Base-by-base conservation (phyloP, 768 basidiomycete genomes). In the Podaxis rugospora region DNA sequence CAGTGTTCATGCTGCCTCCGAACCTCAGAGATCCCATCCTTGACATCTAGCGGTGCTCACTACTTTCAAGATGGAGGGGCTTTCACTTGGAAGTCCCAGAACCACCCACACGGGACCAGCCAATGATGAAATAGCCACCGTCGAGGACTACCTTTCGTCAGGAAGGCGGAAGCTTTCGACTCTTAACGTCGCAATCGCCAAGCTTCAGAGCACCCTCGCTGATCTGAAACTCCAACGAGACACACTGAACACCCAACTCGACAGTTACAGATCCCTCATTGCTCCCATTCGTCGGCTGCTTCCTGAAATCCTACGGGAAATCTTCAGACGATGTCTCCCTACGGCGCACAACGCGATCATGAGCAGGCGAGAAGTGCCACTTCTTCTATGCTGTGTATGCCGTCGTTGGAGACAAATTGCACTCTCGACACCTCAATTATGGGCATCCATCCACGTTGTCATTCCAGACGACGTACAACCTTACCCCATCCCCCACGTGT, bases 321-420 rank as follows among this genome's bases (percentile, higher is more conserved):
- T 69, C 37, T 69, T 69, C 55, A 5, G 64, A 1, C 52, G n/a
- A 9, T 68, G 66, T 27, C 64, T 68, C 18, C 66, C 67, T 0
- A 44, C 21, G 0, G 21, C 32, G 1, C 64, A 62, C 53, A 64
- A 63, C 36, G 51, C 64, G 1, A 55, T 62, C 11, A 62, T 67
- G 52, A 55, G 57, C 53, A 14, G 35, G 10, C 35, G 50, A 18
- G 60, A 64, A 39, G 57, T 66, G 1, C 68, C 68, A 2, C 47
- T 67, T 1, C 54, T 68, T 14, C 61, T 69, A n/a, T 62, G 55
- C 0, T 64, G 50, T 3, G 49, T 69, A 21, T 67, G 64, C 51
- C 59, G 55, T n/a, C 27, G 18, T 7, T 69, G 68, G 68, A 63
- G 68, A 2, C 49, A 59, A n/a, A 50, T 65, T n/a, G 63, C 63